Evolutionary conservation across 2,329 filamentous ascomycete species (phyloP).

Genomic region (Colletotrichum sp.): DNA sequence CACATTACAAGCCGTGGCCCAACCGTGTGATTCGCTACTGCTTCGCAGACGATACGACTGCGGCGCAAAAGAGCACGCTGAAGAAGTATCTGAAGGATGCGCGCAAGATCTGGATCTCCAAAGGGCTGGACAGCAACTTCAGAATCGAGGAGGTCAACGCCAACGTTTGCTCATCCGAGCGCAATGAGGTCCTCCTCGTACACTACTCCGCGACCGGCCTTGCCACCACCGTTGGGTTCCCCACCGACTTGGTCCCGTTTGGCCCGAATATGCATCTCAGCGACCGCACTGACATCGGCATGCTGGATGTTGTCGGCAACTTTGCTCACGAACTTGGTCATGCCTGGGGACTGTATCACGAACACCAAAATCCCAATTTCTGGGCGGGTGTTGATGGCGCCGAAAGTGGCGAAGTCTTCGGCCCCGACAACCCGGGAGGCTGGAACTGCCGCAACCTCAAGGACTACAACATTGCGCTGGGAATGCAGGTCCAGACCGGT

Average conservation of each 20-base stretch:
- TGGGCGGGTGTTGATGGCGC: constrained; percentile 16
- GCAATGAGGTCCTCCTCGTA: neutral
- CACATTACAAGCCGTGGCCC: neutral
- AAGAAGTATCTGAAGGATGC: neutral
- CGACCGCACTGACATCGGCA: neutral
- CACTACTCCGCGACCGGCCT: neutral
- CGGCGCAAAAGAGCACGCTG: neutral
- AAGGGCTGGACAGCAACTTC: constrained; percentile 10
- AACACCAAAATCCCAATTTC: constrained; percentile 29
- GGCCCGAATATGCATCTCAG: constrained; percentile 6
- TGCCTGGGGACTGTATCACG: constrained; percentile 29
- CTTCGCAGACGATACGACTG: neutral
- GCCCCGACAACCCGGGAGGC: neutral
- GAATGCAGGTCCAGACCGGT: neutral
- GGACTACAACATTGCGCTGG: neutral
- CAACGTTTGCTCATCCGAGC: constrained; percentile 3
- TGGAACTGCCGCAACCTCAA: constrained; percentile 13
- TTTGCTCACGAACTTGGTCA: constrained; percentile 31
- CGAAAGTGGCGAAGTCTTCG: neutral
- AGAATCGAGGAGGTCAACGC: constrained; percentile 13
- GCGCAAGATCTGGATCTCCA: neutral
- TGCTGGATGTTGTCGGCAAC: constrained; percentile 18
- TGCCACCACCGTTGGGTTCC: neutral
- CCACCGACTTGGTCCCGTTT: neutral
- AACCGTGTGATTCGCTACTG: neutral